Base-by-base conservation (phyloP, 2,329 filamentous ascomycete genomes). In the Colletotrichum lupini region DNA sequence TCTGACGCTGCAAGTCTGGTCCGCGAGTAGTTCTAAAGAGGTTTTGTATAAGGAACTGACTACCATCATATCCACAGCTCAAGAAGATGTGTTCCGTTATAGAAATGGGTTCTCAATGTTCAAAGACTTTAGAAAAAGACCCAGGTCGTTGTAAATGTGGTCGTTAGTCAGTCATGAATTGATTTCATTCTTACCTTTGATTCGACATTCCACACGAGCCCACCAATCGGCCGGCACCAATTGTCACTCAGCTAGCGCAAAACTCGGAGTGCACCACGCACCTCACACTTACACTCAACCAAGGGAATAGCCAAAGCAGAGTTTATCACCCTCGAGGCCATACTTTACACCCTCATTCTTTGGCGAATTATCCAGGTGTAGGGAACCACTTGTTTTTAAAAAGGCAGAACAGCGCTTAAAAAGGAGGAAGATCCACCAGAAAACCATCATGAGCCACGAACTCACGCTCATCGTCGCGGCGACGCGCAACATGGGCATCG, bases 401-500 rank as follows among this genome's bases (percentile, higher is more conserved):
- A 28, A 35, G 61, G 24, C n/a, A 53, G 14, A 16, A 35, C 6
- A n/a, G 0, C 14, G 28, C 11, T 5, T 14, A 14, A 11, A 16
- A 14, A 11, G 7, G 16, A 11, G 32, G 30, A 30, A 55, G 8
- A 1, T 14, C 37, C 37, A 42, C 37, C 14, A 42, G 14, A 42
- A 14, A 42, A 14, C 6, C 2, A 37, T 49, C 59, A 72, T 75
- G 63, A 67, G 59, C 64, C 55, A 76, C 74, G 92, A 94, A 76
- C 86, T 98, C 67, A 98, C 95, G n/a, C 90, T 98, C 78, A 93
- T 98, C 82, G 95, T 98, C 78, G 96, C 94, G n/a, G 93, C 95
- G 22, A 97, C 95, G n/a, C 92, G 92, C 65, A 90, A 87, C 78
- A 94, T 98, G 87, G 97, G 97, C 81, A 98, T 99, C 78, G 97